A percentile compares a stretch with the other conserved stretches of the same genome.
Conservation (phyloP, 257 asterid species). For the Oldenlandia corymbosa region DNA sequence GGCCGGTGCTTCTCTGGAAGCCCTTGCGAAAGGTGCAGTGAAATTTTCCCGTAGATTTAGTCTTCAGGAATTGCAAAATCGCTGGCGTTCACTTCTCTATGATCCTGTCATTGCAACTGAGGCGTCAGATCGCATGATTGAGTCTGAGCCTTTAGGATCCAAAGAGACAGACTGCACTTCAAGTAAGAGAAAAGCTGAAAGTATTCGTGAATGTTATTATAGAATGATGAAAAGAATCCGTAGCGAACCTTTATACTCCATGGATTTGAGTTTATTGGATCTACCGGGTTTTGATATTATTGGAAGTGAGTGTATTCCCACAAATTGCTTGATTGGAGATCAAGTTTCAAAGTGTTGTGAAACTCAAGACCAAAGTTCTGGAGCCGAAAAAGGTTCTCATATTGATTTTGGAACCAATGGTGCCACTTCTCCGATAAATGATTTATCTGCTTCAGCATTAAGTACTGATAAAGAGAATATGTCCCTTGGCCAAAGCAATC, state of each 20-base stretch:
- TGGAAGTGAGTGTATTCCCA: conserved; percentile 26
- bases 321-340: conserved; percentile 26
- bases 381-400: conserved; percentile 14
- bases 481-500: conserved; percentile 18
- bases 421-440: conserved; percentile 21
- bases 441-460: conserved; percentile 19
- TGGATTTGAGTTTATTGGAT: conserved; percentile 30
- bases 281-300: conserved; percentile 23
- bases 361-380: conserved; percentile 31
- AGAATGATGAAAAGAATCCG: conserved; percentile 63
- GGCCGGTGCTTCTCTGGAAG: conserved; percentile 89
- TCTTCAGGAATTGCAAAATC: conserved; percentile 55
- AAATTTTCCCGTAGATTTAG: conserved; percentile 64
- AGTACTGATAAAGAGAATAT: conserved; percentile 18
- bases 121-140: conserved; percentile 53
- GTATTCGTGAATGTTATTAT: conserved; percentile 49
- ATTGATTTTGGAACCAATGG: conserved; percentile 25
- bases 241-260: conserved; percentile 34
- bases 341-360: conserved; percentile 29
- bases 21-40: conserved; percentile 83
- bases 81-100: conserved; percentile 81
- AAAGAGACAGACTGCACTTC: conserved; percentile 29
- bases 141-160: conserved; percentile 33
- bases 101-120: conserved; percentile 56
- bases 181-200: conserved; percentile 55